Evolutionary conservation across 176 grass and related monocot genomes (phyloP).

Genomic region (Aegilops sharonensis): DNA sequence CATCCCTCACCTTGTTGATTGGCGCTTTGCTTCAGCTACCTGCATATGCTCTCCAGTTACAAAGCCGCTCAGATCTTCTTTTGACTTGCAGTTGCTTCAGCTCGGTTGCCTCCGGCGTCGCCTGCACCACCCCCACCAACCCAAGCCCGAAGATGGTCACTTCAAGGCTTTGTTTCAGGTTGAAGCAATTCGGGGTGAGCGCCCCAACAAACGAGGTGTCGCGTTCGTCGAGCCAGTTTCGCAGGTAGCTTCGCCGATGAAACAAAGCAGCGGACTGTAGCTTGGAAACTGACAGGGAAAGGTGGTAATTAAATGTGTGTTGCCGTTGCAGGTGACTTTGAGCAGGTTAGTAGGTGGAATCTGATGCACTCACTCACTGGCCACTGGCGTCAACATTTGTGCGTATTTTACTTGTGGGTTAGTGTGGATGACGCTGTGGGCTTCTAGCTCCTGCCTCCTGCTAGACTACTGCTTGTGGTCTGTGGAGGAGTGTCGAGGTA

Average conservation of each 20-base stretch:
- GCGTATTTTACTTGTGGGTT: background rate
- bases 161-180: constrained; percentile 10
- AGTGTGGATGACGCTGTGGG: background rate
- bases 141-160: background rate
- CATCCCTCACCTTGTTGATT: background rate
- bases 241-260: background rate
- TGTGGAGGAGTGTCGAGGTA: too few relatives aligned
- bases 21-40: background rate
- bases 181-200: background rate
- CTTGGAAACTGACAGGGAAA: background rate
- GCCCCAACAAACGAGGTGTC: too few relatives aligned
- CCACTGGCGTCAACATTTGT: background rate
- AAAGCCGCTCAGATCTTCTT: background rate
- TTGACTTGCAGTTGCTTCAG: constrained; percentile 19
- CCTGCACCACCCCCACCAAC: background rate
- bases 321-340: background rate
- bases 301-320: too few relatives aligned
- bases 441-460: too few relatives aligned
- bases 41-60: background rate
- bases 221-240: background rate
- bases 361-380: background rate
- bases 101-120: too few relatives aligned
- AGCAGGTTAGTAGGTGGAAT: background rate
- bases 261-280: constrained; percentile 9
- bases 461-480: too few relatives aligned